These are phyloP conservation scores for Xylaria sp. DNA, from an alignment of 2,329 filamentous ascomycete genomes.

Conservation along the genomic window DNA sequence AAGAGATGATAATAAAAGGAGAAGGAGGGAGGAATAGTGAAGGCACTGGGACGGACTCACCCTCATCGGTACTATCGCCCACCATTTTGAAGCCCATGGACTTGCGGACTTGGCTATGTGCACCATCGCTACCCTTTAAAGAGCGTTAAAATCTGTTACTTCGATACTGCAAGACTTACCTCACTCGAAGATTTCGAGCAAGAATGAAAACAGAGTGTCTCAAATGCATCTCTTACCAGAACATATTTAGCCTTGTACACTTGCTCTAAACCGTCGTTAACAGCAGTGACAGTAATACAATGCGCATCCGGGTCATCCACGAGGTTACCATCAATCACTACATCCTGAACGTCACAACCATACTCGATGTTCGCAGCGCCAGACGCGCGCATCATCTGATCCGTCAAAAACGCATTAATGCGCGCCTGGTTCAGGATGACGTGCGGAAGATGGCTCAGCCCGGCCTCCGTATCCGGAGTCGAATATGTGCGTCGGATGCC, in stretches of 20 bases:
- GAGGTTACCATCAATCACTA: slow-evolving; percentile 59
- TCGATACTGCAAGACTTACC: neutral
- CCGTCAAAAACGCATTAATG: slow-evolving; percentile 65
- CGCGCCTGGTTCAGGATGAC: slow-evolving; percentile 68
- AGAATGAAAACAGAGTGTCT: neutral
- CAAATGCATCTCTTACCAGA: slow-evolving; percentile 54
- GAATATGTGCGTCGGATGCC: slow-evolving; percentile 59
- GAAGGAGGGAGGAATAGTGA: too few relatives aligned
- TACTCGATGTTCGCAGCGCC: slow-evolving; percentile 63
- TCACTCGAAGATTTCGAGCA: neutral
- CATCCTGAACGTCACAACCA: slow-evolving; percentile 60
- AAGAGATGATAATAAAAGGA: neutral
- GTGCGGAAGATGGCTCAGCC: slow-evolving; percentile 65
- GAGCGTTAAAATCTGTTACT: slow-evolving; percentile 8
- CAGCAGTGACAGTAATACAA: slow-evolving; percentile 57
- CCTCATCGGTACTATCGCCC: slow-evolving; percentile 51
- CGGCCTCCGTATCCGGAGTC: slow-evolving; percentile 65
- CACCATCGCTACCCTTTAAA: slow-evolving; percentile 58
- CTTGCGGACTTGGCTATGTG: slow-evolving; percentile 63
- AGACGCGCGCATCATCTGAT: slow-evolving; percentile 58
- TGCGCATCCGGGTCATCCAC: slow-evolving; percentile 54
- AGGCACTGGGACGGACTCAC: slow-evolving; percentile 21
- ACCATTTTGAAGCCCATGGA: slow-evolving; percentile 67
- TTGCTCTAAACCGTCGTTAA: slow-evolving; percentile 55
- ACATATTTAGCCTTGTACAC: slow-evolving; percentile 62